phyloP scores from a whole-genome alignment of 2,329 filamentous ascomycete genomes.

The Teratosphaeria destructans region DNA sequence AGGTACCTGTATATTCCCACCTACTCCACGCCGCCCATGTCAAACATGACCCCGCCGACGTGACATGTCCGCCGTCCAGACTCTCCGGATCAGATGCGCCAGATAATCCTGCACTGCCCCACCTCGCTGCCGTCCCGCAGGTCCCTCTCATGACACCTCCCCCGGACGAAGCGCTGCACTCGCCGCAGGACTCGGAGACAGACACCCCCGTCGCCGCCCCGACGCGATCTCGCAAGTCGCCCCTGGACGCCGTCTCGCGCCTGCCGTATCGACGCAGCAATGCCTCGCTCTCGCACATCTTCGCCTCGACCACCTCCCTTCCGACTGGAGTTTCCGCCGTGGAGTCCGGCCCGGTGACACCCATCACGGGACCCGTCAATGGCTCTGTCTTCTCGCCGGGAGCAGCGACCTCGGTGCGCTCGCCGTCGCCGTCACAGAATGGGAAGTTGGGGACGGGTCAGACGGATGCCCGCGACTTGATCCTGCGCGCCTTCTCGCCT shows the following conservation, averaged over 20 bases:
- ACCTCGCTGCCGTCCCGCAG: slow-evolving; percentile 9
- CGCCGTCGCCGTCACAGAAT: slow-evolving; percentile 30
- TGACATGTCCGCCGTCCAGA: background rate
- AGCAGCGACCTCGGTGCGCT: slow-evolving; percentile 23
- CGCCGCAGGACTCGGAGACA: slow-evolving; percentile 59
- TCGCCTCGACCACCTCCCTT: slow-evolving; percentile 39
- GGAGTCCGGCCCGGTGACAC: slow-evolving; percentile 33
- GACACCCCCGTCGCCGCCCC: slow-evolving; percentile 51
- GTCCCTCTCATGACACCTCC: slow-evolving; percentile 51
- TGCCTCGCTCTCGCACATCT: slow-evolving; percentile 42
- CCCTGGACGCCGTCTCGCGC: slow-evolving; percentile 48
- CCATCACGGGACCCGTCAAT: slow-evolving; percentile 23
- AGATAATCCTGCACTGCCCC: background rate
- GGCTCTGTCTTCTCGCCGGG: slow-evolving; percentile 36
- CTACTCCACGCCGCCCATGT: background rate
- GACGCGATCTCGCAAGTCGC: slow-evolving; percentile 47
- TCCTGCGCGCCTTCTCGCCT: slow-evolving; percentile 78
- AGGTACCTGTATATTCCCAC: background rate
- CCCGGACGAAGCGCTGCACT: slow-evolving; percentile 54
- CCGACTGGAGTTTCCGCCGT: slow-evolving; percentile 24
- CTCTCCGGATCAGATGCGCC: background rate
- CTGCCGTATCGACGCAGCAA: slow-evolving; percentile 46
- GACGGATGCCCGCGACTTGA: slow-evolving; percentile 49
- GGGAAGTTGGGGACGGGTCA: slow-evolving; percentile 31
- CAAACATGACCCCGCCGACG: background rate